Evolutionary conservation across 768 basidiomycete species (phyloP), one percentile per base, ranked within the genome.

Genomic region (Leccinellum albellum): DNA sequence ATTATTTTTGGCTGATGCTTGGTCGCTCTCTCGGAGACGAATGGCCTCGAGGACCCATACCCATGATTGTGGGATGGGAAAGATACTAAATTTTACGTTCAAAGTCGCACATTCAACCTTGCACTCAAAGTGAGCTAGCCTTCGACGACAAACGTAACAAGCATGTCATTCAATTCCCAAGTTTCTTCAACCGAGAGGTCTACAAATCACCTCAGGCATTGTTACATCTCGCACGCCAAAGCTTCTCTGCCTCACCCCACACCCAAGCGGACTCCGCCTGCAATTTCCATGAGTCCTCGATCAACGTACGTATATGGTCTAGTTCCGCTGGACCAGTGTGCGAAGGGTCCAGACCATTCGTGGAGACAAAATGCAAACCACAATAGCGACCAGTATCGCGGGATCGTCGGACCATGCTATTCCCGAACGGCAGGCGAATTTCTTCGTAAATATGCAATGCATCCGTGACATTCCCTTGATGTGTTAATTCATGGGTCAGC

Each of bases 381-480:
- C 66, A 72, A 54, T 70, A 53, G 17, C 56, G 24, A 2, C 73
- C 73, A 0, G 58, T 50, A n/a, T 60, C 37, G 20, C 50, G 51
- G 4, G 70, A 67, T 15, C 45, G 54, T 26, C 55, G 35, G 21
- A 61, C 58, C 35, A 75, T 46, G 13, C 23, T 14, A 28, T 72
- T 67, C 6, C 67, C 60, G 42, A 71, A 67, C 14, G 75, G 70
- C 8, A 70, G 62, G 14, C 76, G 69, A 10, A 70, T 54, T 9
- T 62, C 46, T 55, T 76, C 69, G 55, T 75, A 78, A 17, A 54
- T 62, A 26, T 64, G 61, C 20, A 77, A 60, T 4, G 72, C 73
- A 5, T 61, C 40, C 0, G 52, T 10, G 1, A 75, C 60, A 23
- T 69, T 74, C 10, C 54, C 54, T 1, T 17, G 49, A 26, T 64